Base-by-base conservation (phyloP, 2,329 filamentous ascomycete genomes). In the Apiospora malaysiana region DNA sequence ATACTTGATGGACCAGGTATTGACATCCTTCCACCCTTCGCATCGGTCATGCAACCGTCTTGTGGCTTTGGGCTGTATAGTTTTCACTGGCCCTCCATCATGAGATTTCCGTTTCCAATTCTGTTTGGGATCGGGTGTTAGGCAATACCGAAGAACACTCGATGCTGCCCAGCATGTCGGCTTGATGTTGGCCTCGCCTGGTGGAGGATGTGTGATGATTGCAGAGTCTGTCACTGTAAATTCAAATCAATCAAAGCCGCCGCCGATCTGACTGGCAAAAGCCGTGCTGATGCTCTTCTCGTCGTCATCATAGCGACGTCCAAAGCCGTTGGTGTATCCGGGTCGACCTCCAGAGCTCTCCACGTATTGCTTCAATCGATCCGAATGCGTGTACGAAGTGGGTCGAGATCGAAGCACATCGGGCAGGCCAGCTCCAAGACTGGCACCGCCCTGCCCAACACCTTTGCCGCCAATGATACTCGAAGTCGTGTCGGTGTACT, bases 201-300 rank as follows among this genome's bases (percentile, higher is more conserved):
- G 27, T 40, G 32, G 56, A 40, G 56, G 27, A 14, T 40, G 37
- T 63, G 8, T 40, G 56, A 47, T 47, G 43, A 47, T 47, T 47
- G 43, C 66, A 47, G 40, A 66, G 32, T 47, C 46, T 68, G 66
- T 68, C 66, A 47, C 46, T 37, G 67, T 42, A 25, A n/a, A 43
- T 42, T 27, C 8, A 68, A 68, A 43, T 80, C 78, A 78, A 71
- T 79, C 78, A 72, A 78, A 81, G 72, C 80, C 80, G 76, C 87
- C 85, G 73, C 94, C 94, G 75, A 98, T 91, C 82, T 98, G 96
- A 84, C 94, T 98, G 73, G 95, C 95, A 84, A 98, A 99, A 67
- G 95, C 95, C 69, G 96, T 98, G 79, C 94, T 97, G 78, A 98
- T 90, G 82, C 95, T 98, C 83, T 96, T 94, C 78, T 96, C 94